Evolutionary conservation across 257 asterid species (phyloP).

Genomic region (Penstemon barbatus): DNA sequence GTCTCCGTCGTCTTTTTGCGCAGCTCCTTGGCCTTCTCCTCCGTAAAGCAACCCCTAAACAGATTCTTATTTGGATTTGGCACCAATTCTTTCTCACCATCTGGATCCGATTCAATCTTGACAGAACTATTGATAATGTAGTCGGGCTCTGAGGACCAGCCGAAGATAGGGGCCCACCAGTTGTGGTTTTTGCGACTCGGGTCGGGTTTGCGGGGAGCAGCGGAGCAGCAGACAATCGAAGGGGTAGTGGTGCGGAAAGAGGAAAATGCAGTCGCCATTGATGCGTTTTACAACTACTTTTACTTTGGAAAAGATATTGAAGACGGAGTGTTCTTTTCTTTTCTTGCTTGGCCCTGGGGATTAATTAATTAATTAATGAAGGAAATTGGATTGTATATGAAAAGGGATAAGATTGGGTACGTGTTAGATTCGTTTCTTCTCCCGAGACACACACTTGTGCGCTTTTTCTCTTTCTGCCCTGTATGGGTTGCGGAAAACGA

Average conservation of each 20-base stretch:
- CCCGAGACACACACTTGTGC: neutral
- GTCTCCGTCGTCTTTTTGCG: conserved; percentile 59
- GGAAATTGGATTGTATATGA: neutral
- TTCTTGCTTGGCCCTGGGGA: neutral
- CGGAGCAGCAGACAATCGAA: conserved; percentile 33
- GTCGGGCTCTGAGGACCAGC: conserved; percentile 14
- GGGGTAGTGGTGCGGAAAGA: conserved; percentile 19
- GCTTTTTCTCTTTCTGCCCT: neutral
- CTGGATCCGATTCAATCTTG: conserved; percentile 3
- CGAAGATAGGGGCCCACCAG: conserved; percentile 22
- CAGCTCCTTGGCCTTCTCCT: conserved; percentile 76
- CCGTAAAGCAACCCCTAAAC: conserved; percentile 55
- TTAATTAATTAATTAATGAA: neutral
- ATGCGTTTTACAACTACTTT: neutral
- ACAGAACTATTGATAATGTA: conserved; percentile 9
- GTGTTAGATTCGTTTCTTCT: neutral
- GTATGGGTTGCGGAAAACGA: neutral
- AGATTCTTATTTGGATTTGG: conserved; percentile 23
- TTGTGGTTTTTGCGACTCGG: neutral
- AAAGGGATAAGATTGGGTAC: conserved; percentile 7
- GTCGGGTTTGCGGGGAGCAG: conserved; percentile 2
- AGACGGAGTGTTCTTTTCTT: neutral
- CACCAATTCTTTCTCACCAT: conserved; percentile 5
- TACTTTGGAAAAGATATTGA: no score
- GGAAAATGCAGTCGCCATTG: neutral